These are phyloP conservation scores for Yarrowia sp. DNA, from an alignment of 805 yeast genomes.

Conservation along the genomic window DNA sequence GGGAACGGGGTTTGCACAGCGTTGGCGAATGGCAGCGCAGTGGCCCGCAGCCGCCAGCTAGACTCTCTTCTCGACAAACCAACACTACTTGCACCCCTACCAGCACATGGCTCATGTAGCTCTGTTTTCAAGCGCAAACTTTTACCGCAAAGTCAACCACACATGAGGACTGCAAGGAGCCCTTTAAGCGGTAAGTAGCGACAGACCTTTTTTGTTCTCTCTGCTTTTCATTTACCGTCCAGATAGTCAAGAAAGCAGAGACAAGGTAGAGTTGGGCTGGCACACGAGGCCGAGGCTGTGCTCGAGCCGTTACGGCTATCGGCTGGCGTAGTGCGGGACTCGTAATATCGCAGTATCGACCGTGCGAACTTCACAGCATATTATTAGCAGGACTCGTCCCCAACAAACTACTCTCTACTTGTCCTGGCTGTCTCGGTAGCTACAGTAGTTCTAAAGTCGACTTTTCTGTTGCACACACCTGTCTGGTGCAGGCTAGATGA, in stretches of 20 bases:
- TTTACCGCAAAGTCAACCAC: conserved; percentile 18
- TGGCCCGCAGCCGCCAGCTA: neutral
- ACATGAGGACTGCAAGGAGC: conserved; percentile 17
- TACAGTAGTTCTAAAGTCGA: neutral
- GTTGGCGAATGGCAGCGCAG: too few species aligned
- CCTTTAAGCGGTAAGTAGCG: conserved; percentile 27
- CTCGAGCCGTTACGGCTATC: neutral
- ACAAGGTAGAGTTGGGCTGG: conserved; percentile 18
- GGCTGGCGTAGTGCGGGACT: too few species aligned
- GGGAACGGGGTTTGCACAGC: too few species aligned
- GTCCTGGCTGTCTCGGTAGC: neutral
- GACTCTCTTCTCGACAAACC: too few species aligned
- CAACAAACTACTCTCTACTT: neutral
- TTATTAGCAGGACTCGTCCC: neutral
- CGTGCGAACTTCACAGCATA: too few species aligned
- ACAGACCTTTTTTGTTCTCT: neutral
- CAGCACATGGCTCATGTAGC: neutral
- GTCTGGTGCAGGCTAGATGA: too few species aligned
- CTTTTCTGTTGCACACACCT: neutral
- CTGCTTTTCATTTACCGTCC: neutral
- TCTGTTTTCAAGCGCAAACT: conserved; percentile 32
- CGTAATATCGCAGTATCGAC: too few species aligned
- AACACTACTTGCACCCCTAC: neutral
- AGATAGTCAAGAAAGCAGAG: neutral
- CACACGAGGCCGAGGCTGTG: conserved; percentile 34